These are phyloP conservation scores for Aechmea fasciata DNA, from an alignment of 176 grass and related monocot genomes.

Conservation along the genomic window DNA sequence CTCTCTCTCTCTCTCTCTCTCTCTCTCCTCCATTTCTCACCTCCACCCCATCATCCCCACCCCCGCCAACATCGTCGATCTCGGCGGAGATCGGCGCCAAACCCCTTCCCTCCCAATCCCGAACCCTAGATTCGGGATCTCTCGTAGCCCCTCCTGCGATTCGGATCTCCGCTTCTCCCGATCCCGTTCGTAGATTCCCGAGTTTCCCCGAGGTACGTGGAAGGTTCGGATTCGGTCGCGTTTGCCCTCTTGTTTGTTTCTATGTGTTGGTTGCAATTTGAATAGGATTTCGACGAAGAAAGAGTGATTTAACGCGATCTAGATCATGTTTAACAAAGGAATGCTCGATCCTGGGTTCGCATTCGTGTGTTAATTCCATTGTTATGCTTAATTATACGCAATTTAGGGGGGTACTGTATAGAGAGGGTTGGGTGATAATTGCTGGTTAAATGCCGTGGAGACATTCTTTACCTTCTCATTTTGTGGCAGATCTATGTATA, in stretches of 20 bases:
- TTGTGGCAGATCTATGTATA: conserved; percentile 45
- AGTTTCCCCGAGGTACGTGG: not conserved
- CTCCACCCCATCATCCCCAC: not conserved
- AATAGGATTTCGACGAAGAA: not conserved
- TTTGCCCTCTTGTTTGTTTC: not conserved
- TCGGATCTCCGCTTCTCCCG: not conserved
- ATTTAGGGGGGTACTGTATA: conserved; percentile 12
- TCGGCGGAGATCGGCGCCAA: not conserved
- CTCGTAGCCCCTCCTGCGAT: not conserved
- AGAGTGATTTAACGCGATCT: not conserved
- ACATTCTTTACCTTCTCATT: too few species aligned
- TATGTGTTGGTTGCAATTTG: not conserved
- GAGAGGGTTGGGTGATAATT: not conserved
- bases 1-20: not conserved
- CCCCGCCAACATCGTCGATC: not conserved
- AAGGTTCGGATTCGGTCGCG: not conserved
- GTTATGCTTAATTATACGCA: not conserved
- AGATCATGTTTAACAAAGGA: not conserved
- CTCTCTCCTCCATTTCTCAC: not conserved
- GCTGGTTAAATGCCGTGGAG: too few species aligned
- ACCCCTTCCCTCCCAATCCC: not conserved
- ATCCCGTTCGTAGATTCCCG: conserved; percentile 2
- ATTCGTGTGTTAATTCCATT: not conserved
- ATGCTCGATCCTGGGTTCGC: not conserved
- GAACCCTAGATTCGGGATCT: not conserved